Base-by-base conservation (phyloP, 2,329 filamentous ascomycete species). In the Raffaelea deltoideospora region DNA sequence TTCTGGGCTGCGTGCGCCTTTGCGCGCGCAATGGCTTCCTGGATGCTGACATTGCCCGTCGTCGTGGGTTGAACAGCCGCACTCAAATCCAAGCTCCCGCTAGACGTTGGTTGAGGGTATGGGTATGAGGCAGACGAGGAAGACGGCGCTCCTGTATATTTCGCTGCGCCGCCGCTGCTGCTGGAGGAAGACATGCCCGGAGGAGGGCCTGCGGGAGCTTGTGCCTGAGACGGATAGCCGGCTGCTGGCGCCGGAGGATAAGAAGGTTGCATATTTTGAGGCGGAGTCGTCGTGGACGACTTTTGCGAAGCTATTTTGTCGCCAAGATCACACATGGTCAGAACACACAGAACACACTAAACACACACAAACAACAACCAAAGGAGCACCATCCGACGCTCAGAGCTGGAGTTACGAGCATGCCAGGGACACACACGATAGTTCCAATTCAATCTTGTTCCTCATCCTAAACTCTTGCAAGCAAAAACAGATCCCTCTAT, bases 11-110 rank as follows among this genome's bases (percentile, higher is more conserved):
- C 83, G 55, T 82, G 83, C 30, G 78, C 80, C 53, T 82, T 81
- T 33, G 84, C 85, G 54, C 86, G 84, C 28, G 85, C 82, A 48
- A 93, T 78, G 34, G 84, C 81, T 54, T 92, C 84, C 40, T 79
- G 72, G 45, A 93, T 78, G 56, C 78, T 88, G 48, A 92, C 78
- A 17, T 79, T 84, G 40, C 85, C 85, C 22, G 81, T 82, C 53
- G 71, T 84, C 38, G 79, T 70, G 5, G 85, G 84, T 49, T 81
- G 80, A 52, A 90, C 83, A 9, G 39, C 38, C 11, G 72, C 69
- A 57, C 79, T 87, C 36, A 93, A 59, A 52, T 93, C 84, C 43
- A 92, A 65, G 47, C 73, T 86, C 35, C 84, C 84, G 41, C 79
- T 81, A 38, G 69, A 69, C 6, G 78, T 72, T 3, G 82, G 81